These are phyloP conservation scores for Fusarium euwallaceae DNA, from an alignment of 2,329 filamentous ascomycete genomes.

Conservation along the genomic window DNA sequence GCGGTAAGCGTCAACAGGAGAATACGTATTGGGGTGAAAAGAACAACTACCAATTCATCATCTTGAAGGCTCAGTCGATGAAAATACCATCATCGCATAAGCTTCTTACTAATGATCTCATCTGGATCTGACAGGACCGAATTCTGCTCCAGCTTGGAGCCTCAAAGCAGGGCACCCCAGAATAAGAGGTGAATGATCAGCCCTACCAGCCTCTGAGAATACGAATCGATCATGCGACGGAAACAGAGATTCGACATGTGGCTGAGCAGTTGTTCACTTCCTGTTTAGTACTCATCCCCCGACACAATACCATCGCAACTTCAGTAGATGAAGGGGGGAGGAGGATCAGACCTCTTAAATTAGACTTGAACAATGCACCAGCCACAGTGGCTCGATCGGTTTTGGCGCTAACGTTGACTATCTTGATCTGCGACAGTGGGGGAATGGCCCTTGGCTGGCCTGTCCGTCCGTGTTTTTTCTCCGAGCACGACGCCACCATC, in stretches of 20 bases:
- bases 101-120: neutral
- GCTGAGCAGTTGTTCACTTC: neutral
- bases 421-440: constrained; percentile 31
- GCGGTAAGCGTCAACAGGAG: neutral
- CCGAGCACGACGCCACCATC: constrained; percentile 24
- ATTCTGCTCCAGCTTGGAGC: neutral
- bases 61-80: neutral
- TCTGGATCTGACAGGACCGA: neutral
- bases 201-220: neutral
- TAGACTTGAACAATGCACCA: constrained; percentile 8
- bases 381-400: constrained; percentile 33
- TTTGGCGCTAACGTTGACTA: constrained; percentile 7
- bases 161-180: neutral
- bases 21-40: neutral
- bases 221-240: neutral
- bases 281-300: neutral
- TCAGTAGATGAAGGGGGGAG: neutral
- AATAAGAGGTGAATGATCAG: neutral
- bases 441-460: constrained; percentile 1
- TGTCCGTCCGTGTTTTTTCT: constrained; percentile 19
- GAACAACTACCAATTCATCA: neutral
- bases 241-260: neutral
- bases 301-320: neutral
- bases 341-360: constrained; percentile 4
- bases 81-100: neutral